phyloP scores from a whole-genome alignment of 352 stramenopile species.

The Phytophthora constricta region DNA sequence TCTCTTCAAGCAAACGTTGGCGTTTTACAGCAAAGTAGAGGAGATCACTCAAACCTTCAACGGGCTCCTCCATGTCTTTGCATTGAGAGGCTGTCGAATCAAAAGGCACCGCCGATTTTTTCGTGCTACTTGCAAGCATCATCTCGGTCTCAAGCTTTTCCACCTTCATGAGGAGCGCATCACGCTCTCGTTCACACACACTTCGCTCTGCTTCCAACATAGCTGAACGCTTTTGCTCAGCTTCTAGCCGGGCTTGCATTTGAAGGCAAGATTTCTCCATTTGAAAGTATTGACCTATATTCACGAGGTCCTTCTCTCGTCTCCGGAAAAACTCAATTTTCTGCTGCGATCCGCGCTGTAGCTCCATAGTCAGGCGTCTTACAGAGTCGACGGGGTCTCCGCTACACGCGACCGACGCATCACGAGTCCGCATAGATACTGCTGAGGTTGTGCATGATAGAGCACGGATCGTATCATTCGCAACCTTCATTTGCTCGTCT shows the following conservation, averaged over 20 bases:
- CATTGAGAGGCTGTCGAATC: neutral
- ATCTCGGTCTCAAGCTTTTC: constrained; percentile 33
- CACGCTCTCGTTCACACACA: constrained; percentile 29
- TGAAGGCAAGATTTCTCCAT: constrained; percentile 33
- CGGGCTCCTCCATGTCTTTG: neutral
- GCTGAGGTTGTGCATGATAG: constrained; percentile 17
- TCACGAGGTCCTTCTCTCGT: constrained; percentile 33
- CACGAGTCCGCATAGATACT: neutral
- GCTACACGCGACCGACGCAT: neutral
- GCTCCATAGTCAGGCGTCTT: constrained; percentile 17
- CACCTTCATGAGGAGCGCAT: constrained; percentile 31
- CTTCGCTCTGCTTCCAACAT: constrained; percentile 26
- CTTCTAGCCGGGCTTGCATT: constrained; percentile 29
- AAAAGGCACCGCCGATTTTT: neutral
- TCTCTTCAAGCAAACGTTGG: constrained; percentile 25
- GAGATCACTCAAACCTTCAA: neutral
- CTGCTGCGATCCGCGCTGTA: constrained; percentile 23
- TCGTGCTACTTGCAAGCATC: constrained; percentile 8
- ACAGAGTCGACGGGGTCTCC: constrained; percentile 7
- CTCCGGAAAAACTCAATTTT: constrained; percentile 26
- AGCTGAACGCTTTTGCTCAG: constrained; percentile 16
- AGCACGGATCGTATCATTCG: constrained; percentile 33
- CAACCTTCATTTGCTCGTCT: constrained; percentile 31
- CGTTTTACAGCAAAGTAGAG: constrained; percentile 20
- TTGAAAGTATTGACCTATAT: constrained; percentile 32